A percentile compares a stretch with the other conserved stretches of the same genome.
Conservation (phyloP, 352 stramenopile genomes). For the Phytophthora europaea region DNA sequence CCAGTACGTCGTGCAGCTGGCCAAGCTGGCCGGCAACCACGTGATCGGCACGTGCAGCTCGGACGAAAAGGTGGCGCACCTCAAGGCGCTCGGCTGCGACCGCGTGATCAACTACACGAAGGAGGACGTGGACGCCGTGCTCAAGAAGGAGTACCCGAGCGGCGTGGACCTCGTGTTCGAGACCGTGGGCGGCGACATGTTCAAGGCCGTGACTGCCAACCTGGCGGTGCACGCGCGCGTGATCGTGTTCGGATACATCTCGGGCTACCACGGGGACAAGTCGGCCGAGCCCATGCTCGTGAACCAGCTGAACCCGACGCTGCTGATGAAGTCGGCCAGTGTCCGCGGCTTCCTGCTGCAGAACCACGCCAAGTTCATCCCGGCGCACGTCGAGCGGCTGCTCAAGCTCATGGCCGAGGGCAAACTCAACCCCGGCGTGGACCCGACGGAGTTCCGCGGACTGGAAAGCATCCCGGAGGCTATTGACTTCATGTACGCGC, state of each 20-base stretch:
- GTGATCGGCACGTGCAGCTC: constrained; percentile 41
- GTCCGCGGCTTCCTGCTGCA: constrained; percentile 35
- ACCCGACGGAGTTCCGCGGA: constrained; percentile 31
- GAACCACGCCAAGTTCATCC: constrained; percentile 32
- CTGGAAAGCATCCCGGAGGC: constrained; percentile 35
- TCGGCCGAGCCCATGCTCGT: constrained; percentile 34
- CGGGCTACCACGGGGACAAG: constrained; percentile 36
- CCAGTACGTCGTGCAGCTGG: constrained; percentile 34
- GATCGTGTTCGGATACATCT: constrained; percentile 41
- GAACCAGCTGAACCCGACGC: constrained; percentile 30
- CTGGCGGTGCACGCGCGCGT: constrained; percentile 32
- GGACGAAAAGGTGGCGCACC: constrained; percentile 27
- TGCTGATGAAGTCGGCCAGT: constrained; percentile 35
- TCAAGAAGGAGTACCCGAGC: constrained; percentile 40
- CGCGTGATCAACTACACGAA: constrained; percentile 42
- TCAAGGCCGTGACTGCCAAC: constrained; percentile 31
- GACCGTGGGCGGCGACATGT: constrained; percentile 38
- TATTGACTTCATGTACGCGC: constrained; percentile 42
- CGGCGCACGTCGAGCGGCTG: constrained; percentile 32
- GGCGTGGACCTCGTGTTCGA: constrained; percentile 39
- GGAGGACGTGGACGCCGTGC: constrained; percentile 32
- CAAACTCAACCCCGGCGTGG: constrained; percentile 30
- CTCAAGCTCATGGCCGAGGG: constrained; percentile 23
- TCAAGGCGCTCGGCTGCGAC: constrained; percentile 36
- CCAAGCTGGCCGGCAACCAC: constrained; percentile 37